phyloP scores from a whole-genome alignment of 164 flowering plant species.

The Cinnamomum chago region DNA sequence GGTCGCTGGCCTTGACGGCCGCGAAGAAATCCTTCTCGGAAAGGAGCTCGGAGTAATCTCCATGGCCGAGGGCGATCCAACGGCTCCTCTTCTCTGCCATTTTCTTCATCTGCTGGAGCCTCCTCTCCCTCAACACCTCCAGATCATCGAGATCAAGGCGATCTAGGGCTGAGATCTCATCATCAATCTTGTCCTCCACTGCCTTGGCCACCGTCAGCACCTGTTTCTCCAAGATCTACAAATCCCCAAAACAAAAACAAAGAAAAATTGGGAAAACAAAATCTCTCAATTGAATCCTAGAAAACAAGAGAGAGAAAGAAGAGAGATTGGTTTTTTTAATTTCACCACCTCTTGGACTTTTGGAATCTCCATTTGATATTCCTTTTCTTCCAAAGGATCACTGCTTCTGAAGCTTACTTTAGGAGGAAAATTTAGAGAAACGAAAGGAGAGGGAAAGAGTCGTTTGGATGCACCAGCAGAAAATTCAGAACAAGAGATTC shows the following conservation, averaged over 20 bases:
- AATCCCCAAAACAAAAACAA: background rate
- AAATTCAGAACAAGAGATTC: too few relatives aligned
- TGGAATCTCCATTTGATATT: constrained; percentile 37
- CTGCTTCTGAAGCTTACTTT: too few relatives aligned
- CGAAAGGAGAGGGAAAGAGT: too few relatives aligned
- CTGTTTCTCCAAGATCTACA: constrained; percentile 81
- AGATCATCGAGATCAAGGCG: constrained; percentile 79
- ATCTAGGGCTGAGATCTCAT: constrained; percentile 74
- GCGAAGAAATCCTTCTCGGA: constrained; percentile 90
- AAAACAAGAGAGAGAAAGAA: background rate
- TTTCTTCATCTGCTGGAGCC: constrained; percentile 92
- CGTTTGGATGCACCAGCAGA: too few relatives aligned
- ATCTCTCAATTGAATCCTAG: background rate
- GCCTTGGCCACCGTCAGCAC: constrained; percentile 84
- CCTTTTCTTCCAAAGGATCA: background rate
- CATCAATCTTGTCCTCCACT: constrained; percentile 90
- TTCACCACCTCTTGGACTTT: constrained; percentile 50
- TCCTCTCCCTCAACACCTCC: constrained; percentile 75
- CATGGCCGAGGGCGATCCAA: constrained; percentile 94
- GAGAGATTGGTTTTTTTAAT: background rate
- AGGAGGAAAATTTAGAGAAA: too few relatives aligned
- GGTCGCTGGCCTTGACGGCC: constrained; percentile 85
- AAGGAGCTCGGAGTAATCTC: constrained; percentile 82
- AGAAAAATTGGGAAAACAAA: background rate
- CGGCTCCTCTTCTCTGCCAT: constrained; percentile 95